Base-by-base conservation (phyloP, 2,329 filamentous ascomycete genomes). In the Cladosporium halotolerans region DNA sequence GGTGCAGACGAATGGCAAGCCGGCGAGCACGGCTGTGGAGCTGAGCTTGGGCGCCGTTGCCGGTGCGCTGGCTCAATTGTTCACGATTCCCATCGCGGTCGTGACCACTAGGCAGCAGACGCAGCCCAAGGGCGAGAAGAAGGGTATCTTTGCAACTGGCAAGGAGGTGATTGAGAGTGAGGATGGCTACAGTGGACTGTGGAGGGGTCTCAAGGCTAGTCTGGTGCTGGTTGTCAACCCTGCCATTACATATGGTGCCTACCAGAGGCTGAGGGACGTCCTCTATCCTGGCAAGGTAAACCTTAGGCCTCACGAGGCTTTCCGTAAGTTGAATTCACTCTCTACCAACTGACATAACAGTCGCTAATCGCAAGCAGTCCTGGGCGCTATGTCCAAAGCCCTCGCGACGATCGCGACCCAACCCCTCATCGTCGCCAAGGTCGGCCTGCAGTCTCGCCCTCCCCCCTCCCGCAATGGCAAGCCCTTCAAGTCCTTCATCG, bases 61-160 rank as follows among this genome's bases (percentile, higher is more conserved):
- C 1, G 93, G 93, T 51, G 93, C 93, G 13, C 71, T 97, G 49
- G 93, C 93, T 18, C 93, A 99, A 73, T 73, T 96, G 23, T 97
- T 95, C 73, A 99, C 93, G 9, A 97, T 99, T 53, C 93, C 93
- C 1, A 89, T 99, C 11, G 86, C 93, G 2, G 93, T 99, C 13
- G 84, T 99, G 47, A 99, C 93, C 7, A 97, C 93, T 28, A 82
- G 93, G 50, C 93, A 99, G 71, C 93, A 99, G 72, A 99, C 93
- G 16, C 90, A 96, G 67, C 81, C 79, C 53, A 95, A 89, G 71
- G 77, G 74, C 19, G 89, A 97, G 61, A 84, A 86, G 67, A 96
- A 95, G 72, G 88, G 90, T 14, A 78, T 99, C 57, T 63, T 95
- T 45, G 90, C 87, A 53, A 99, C 93, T 1, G 93, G 88, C 4